A percentile compares a stretch with the other conserved stretches of the same genome.
Conservation (phyloP, 371 early-diverging fungal genomes). For the Umbelopsis sp. region DNA sequence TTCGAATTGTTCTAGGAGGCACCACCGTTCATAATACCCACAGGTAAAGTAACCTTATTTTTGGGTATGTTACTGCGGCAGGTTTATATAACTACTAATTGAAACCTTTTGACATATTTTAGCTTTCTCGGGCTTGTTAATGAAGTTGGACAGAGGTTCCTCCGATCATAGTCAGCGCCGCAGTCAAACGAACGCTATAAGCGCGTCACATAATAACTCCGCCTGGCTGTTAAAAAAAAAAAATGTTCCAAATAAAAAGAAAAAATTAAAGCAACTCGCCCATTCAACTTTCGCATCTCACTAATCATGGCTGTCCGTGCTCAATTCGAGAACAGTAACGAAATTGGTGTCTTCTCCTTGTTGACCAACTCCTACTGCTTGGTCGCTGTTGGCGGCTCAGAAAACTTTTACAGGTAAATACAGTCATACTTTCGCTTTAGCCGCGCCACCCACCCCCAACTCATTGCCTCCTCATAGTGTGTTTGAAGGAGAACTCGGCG, state of each 20-base stretch:
- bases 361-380: slow-evolving; percentile 99
- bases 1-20: slow-evolving; percentile 88
- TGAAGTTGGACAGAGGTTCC: slow-evolving; percentile 9
- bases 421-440: background rate
- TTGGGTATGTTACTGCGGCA: background rate
- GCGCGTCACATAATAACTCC: slow-evolving; percentile 9
- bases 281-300: background rate
- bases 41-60: slow-evolving; percentile 34
- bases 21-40: slow-evolving; percentile 83
- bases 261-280: background rate
- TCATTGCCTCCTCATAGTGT: slow-evolving; percentile 63
- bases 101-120: background rate
- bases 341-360: slow-evolving; percentile 98
- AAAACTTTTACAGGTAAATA: slow-evolving; percentile 95
- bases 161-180: background rate
- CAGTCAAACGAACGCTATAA: background rate
- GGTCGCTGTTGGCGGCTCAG: slow-evolving; percentile 97
- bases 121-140: slow-evolving; percentile 4
- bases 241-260: slow-evolving; percentile 5
- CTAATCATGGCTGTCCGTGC: slow-evolving; percentile 43
- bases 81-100: background rate
- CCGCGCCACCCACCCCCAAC: background rate
- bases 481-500: slow-evolving; percentile 93
- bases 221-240: slow-evolving; percentile 3
- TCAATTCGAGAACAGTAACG: slow-evolving; percentile 99